A percentile compares a stretch with the other conserved stretches of the same genome.
These are phyloP conservation scores for Geotrichum ghanense DNA, from an alignment of 805 yeast species.

Conservation along the genomic window DNA sequence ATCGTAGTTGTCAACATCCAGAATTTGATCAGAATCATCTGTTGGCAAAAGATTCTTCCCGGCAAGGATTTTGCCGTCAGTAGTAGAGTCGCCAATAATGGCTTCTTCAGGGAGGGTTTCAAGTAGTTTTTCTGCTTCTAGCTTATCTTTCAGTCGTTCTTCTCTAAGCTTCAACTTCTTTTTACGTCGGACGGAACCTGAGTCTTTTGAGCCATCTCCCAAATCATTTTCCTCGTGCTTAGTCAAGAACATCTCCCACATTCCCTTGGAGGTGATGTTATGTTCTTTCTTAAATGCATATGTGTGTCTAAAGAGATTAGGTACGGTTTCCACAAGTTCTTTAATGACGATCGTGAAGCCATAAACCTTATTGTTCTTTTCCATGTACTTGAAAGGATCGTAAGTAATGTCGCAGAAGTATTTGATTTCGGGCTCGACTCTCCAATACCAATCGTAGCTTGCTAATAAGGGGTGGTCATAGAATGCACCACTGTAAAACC, in stretches of 20 bases:
- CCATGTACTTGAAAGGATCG: conserved; percentile 85
- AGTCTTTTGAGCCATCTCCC: conserved; percentile 9
- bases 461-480: conserved; percentile 65
- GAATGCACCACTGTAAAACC: conserved; percentile 80
- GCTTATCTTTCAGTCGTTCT: conserved; percentile 7
- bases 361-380: conserved; percentile 51
- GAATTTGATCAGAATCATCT: conserved; percentile 19
- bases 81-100: conserved; percentile 3
- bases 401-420: conserved; percentile 85
- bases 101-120: conserved; percentile 14
- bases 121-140: conserved; percentile 4
- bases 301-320: conserved; percentile 68
- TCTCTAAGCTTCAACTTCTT: conserved; percentile 21
- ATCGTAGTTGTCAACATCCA: conserved; percentile 19
- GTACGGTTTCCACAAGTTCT: conserved; percentile 74
- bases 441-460: conserved; percentile 85
- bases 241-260: conserved; percentile 58
- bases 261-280: conserved; percentile 39
- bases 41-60: conserved; percentile 1
- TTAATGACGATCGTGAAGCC: conserved; percentile 75
- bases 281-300: conserved; percentile 43
- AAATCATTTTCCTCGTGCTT: conserved; percentile 10
- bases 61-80: background rate
- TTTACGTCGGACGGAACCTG: conserved; percentile 11
- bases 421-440: conserved; percentile 88